Evolutionary conservation across 768 basidiomycete species (phyloP).

Genomic region (Cystobasidium onofrii): DNA sequence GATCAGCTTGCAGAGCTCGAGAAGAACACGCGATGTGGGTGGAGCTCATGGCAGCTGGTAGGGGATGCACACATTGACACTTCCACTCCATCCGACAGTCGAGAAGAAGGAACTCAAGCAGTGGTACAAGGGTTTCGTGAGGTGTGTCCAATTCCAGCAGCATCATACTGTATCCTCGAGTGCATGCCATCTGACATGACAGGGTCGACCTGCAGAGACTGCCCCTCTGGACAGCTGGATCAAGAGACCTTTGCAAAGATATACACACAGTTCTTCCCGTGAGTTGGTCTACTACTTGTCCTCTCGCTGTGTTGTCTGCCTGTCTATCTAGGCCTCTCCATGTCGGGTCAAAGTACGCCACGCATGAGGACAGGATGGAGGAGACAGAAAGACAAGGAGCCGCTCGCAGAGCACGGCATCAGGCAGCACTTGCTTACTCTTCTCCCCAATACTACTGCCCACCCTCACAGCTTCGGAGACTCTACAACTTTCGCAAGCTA

Average conservation of each 20-base stretch:
- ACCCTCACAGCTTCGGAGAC: slow-evolving; percentile 62
- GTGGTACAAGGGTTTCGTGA: slow-evolving; percentile 99
- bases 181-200: background rate
- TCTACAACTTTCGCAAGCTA: slow-evolving; percentile 94
- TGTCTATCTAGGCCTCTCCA: too few relatives aligned
- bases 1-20: slow-evolving; percentile 92
- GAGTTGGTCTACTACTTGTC: background rate
- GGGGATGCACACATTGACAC: slow-evolving; percentile 4
- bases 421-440: too few relatives aligned
- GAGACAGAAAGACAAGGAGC: background rate
- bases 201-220: slow-evolving; percentile 59
- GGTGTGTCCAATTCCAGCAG: background rate
- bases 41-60: background rate
- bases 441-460: background rate
- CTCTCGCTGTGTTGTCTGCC: background rate
- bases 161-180: background rate
- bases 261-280: slow-evolving; percentile 98
- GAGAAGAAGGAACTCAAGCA: slow-evolving; percentile 95
- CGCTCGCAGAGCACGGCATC: too few relatives aligned
- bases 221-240: slow-evolving; percentile 91
- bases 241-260: slow-evolving; percentile 91
- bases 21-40: slow-evolving; percentile 91
- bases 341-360: too few relatives aligned
- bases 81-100: slow-evolving; percentile 51
- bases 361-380: background rate